Evolutionary conservation across 805 yeast species (phyloP), one percentile per base, ranked within the genome.

Genomic region (Monosporozyma yasuniensis): DNA sequence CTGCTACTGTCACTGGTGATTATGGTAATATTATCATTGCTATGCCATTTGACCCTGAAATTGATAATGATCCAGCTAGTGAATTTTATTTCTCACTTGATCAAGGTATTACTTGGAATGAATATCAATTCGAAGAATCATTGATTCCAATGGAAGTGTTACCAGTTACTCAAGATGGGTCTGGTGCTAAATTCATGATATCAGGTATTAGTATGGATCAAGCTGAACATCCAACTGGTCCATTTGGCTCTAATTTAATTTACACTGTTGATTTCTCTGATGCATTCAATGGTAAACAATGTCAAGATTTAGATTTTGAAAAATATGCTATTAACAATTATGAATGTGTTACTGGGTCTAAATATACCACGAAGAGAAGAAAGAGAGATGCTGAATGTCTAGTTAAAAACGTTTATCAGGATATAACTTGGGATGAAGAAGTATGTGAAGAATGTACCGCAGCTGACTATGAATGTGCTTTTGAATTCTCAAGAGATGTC

Each of bases 11-110:
- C 1, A 81, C 80, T 67, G 95, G 91, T 44, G 95, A 87, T 64
- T 78, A 77, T 51, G 96, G 96, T 32, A 84, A 87, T 58, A 64
- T 87, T 10, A 75, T 86, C 16, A 64, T 84, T 2, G 84, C 87
- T 1, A 64, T 78, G n/a, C 82, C 84, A 35, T 66, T 57, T 32
- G 58, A 62, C 16, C 60, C 72, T 4, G 61, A 59, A 4, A 58
- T 62, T 0, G 71, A 72, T 47, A 64, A 65, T 6, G 65, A 68
- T 11, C 61, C 64, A 4, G 60, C 67, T n/a, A 56, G 66, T n/a
- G 66, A 66, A 34, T 56, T 73, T 42, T 69, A 63, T 49, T 87
- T 73, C 58, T 81, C 95, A 0, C 61, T 81, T 12, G 90, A 87
- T 61, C 88, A 84, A 61, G 96, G 96, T 42, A 61, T 70, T 32